Percentiles rank a stretch among this genome's conserved stretches.
phyloP scores from a whole-genome alignment of 2,329 filamentous ascomycete species.

The Colletotrichum chlorophyti region DNA sequence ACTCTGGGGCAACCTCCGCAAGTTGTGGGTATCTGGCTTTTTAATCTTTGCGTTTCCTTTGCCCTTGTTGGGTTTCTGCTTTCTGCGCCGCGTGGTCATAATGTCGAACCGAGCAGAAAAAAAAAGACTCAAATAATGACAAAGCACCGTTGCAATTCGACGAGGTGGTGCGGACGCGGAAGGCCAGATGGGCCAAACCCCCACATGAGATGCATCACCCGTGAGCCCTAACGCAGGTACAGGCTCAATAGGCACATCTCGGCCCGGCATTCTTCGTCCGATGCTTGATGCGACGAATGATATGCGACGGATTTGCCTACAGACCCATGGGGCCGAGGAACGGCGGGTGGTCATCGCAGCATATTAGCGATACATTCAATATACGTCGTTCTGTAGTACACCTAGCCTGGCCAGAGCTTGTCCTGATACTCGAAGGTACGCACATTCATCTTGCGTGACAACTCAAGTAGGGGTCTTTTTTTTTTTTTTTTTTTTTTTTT shows the following conservation, averaged over 20 bases:
- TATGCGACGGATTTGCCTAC: slow-evolving; percentile 19
- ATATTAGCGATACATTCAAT: no score
- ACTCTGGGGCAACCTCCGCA: slow-evolving; percentile 15
- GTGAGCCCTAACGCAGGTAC: slow-evolving; percentile 29
- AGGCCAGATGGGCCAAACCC: neutral
- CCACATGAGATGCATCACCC: slow-evolving; percentile 16
- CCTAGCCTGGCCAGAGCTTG: no score
- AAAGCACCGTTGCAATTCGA: slow-evolving; percentile 12
- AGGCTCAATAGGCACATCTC: slow-evolving; percentile 19
- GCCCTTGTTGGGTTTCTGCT: slow-evolving; percentile 6
- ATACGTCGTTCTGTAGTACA: no score
- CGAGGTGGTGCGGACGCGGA: neutral
- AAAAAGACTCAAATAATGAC: slow-evolving; percentile 24
- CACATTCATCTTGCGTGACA: no score
- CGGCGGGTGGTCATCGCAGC: slow-evolving; percentile 13
- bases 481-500: no score
- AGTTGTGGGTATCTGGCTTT: neutral
- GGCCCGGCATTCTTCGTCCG: slow-evolving; percentile 20
- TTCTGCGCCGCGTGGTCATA: neutral
- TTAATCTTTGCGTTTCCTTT: slow-evolving; percentile 10
- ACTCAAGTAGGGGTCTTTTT: no score
- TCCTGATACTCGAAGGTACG: no score
- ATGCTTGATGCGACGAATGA: slow-evolving; percentile 24
- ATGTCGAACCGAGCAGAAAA: slow-evolving; percentile 7
- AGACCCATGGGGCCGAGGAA: slow-evolving; percentile 16